Percentiles rank a stretch among this genome's conserved stretches.
These are phyloP conservation scores for Ustilago bromivora DNA, from an alignment of 1,284 basidiomycete species.

Conservation along the genomic window DNA sequence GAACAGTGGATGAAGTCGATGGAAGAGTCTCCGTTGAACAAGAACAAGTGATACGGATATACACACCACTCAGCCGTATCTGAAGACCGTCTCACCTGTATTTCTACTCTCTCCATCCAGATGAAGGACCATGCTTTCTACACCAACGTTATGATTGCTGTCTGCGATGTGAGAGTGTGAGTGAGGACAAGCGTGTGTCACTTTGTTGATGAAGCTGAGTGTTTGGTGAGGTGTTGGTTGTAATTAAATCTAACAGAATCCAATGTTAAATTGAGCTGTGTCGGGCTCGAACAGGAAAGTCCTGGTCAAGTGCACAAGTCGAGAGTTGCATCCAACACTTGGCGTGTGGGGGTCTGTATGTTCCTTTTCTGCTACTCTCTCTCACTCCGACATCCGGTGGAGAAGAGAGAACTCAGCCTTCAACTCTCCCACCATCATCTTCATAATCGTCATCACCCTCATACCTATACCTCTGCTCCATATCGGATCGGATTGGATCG, in stretches of 20 bases:
- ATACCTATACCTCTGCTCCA: neutral
- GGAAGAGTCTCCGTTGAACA: conserved; percentile 16
- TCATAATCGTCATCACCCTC: conserved; percentile 10
- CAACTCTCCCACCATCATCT: conserved; percentile 5
- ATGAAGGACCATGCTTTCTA: neutral
- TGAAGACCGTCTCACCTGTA: neutral
- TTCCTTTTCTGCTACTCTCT: neutral
- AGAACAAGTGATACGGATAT: conserved; percentile 5
- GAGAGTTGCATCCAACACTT: conserved; percentile 4
- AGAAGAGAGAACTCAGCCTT: neutral
- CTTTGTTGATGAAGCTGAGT: neutral
- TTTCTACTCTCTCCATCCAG: neutral
- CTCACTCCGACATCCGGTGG: neutral
- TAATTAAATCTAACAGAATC: neutral
- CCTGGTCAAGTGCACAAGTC: neutral
- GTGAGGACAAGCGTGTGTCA: too few relatives aligned
- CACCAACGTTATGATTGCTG: too few relatives aligned
- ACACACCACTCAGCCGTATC: neutral
- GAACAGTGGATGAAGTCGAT: conserved; percentile 38
- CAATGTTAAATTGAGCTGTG: too few relatives aligned
- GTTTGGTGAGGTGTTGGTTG: neutral
- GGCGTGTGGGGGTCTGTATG: neutral
- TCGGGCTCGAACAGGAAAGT: conserved; percentile 5
- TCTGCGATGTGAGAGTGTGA: too few relatives aligned
- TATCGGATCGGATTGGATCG: neutral